Conservation (phyloP, 169 alveolate species). For the Plasmodium chabaudi region DNA sequence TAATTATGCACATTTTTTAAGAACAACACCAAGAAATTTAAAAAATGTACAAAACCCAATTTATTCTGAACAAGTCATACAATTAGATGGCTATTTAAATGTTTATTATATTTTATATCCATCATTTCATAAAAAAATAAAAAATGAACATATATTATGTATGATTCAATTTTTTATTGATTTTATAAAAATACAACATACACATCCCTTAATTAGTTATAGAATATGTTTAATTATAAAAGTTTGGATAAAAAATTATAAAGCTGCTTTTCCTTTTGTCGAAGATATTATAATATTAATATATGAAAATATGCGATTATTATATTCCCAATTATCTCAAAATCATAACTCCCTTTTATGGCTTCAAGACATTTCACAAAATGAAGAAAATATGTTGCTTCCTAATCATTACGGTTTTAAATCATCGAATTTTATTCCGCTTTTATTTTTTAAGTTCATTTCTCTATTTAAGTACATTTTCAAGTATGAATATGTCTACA, state of each 20-base stretch:
- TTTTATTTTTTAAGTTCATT: slow-evolving; percentile 51
- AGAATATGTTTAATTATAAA: slow-evolving; percentile 43
- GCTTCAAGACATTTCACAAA: not conserved
- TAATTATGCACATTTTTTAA: slow-evolving; percentile 57
- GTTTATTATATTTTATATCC: slow-evolving; percentile 62
- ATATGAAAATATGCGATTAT: slow-evolving; percentile 29
- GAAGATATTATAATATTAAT: slow-evolving; percentile 43
- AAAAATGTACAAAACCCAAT: slow-evolving; percentile 37
- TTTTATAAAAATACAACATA: slow-evolving; percentile 11
- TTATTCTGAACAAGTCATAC: slow-evolving; percentile 33
- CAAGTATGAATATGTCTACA: slow-evolving; percentile 50
- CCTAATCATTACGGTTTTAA: slow-evolving; percentile 27
- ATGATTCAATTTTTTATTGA: slow-evolving; percentile 57
- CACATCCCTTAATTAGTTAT: slow-evolving; percentile 66
- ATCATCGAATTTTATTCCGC: slow-evolving; percentile 61
- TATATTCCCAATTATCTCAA: slow-evolving; percentile 22
- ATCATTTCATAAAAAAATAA: slow-evolving; percentile 48
- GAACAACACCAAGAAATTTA: slow-evolving; percentile 11
- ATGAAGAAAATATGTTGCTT: not conserved
- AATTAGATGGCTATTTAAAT: slow-evolving; percentile 62
- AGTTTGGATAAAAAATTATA: slow-evolving; percentile 42
- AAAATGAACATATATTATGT: slow-evolving; percentile 60
- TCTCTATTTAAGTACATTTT: slow-evolving; percentile 44
- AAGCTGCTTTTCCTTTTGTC: slow-evolving; percentile 60
- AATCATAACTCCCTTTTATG: slow-evolving; percentile 7